Base-by-base conservation (phyloP, 768 basidiomycete genomes). In the Hygrocybe coccinea region DNA sequence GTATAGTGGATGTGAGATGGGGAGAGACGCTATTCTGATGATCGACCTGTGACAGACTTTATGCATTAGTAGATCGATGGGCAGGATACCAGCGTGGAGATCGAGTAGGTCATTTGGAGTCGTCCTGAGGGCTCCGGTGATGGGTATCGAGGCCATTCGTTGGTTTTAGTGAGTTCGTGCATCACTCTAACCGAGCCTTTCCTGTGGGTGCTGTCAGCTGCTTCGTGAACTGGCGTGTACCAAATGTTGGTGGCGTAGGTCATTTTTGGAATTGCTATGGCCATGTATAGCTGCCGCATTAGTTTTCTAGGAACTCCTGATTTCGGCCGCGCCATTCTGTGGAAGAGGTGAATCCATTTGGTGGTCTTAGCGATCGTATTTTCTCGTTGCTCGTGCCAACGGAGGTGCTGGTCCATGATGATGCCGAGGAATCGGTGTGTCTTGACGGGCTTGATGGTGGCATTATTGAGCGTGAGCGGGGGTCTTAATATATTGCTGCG, bases 61-160 rank as follows among this genome's bases (percentile, higher is more conserved):
- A 36, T 63, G 51, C 15, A 67, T 36, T 0, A 56, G 35, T 15
- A 65, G 55, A 29, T 63, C 22, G 11, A 67, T 46, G 0, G 67
- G 67, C 1, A 60, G 52, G 1, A 67, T 41, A 50, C 62, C 55
- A 2, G 67, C 57, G 29, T 68, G 62, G 1, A 54, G 56, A 12
- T 67, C 57, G 0, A 69, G 41, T 6, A 60, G 11, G 47, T 67
- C 65, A 2, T 45, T 61, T 2, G 60, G 33, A 2, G 61, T 58
- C 3, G 60, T 38, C 2, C 56, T 21, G 39, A 64, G 34, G 1
- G 60, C 63, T 11, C 63, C 64, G 0, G 73, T 74, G 41, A 61
- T 57, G 3, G 36, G 7, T 12, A 62, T 25, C 1, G 60, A 54
- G 12, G 52, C 56, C 2, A 15, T 39, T 12, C 59, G n/a, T 36